phyloP scores from a whole-genome alignment of 2,329 filamentous ascomycete genomes.

The Xylogone sp. region DNA sequence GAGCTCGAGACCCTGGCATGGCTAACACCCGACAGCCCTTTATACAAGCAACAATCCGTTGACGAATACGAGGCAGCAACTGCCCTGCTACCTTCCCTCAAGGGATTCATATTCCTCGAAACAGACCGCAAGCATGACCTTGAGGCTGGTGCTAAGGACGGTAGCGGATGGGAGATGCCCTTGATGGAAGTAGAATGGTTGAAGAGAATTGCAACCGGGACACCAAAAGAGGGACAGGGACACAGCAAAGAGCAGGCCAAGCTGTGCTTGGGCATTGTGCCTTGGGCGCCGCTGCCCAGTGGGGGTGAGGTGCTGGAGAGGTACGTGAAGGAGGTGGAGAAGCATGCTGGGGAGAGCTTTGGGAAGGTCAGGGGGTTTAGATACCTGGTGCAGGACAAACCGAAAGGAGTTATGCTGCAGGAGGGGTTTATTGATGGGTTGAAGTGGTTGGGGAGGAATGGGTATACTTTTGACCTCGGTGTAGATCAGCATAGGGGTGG shows the following conservation, averaged over 20 bases:
- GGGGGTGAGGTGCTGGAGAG: slow-evolving; percentile 54
- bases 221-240: slow-evolving; percentile 53
- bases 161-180: slow-evolving; percentile 61
- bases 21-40: slow-evolving; percentile 58
- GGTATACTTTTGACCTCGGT: slow-evolving; percentile 76
- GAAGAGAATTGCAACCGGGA: slow-evolving; percentile 60
- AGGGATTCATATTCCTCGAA: slow-evolving; percentile 80
- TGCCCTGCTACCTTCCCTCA: slow-evolving; percentile 37
- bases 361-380: slow-evolving; percentile 71
- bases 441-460: slow-evolving; percentile 59
- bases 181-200: slow-evolving; percentile 71
- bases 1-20: slow-evolving; percentile 67
- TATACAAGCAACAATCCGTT: slow-evolving; percentile 21
- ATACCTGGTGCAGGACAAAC: slow-evolving; percentile 78
- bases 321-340: slow-evolving; percentile 62
- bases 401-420: slow-evolving; percentile 59
- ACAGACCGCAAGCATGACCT: slow-evolving; percentile 68
- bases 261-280: slow-evolving; percentile 66
- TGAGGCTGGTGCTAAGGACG: slow-evolving; percentile 39
- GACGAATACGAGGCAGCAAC: slow-evolving; percentile 25
- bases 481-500: slow-evolving; percentile 78
- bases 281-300: slow-evolving; percentile 80
- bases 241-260: slow-evolving; percentile 47
- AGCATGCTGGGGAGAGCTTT: slow-evolving; percentile 60
- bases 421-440: slow-evolving; percentile 62